Base-by-base conservation (phyloP, 1,139 yeast species). In the Hansenula sp. region DNA sequence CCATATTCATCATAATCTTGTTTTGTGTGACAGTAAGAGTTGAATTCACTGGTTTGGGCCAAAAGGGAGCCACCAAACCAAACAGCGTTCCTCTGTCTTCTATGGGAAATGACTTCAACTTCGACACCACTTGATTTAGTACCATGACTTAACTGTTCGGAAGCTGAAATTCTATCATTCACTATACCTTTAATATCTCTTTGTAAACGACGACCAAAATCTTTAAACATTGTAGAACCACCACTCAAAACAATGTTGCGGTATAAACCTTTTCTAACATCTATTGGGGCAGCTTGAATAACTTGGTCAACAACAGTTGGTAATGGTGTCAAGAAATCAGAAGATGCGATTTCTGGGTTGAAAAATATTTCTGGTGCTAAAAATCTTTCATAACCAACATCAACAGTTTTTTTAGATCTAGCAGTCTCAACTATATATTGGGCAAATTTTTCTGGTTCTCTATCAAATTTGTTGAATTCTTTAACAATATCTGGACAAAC, bases 51-150 rank as follows among this genome's bases (percentile, higher is more conserved):
- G 17, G 99, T 94, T 69, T 91, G 98, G 1, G 99, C 98, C 62
- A 94, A 77, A 57, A 94, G 73, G 18, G 96, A 87, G 52, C 99
- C 99, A 56, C 99, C 99, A 64, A 91, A 94, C 99, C 99, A 94
- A 47, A 94, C 99, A 9, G 99, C 99, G 61, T 93, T 89, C 63
- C 96, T 79, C 72, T 94, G 99, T 69, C 94, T 87, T 73, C 93
- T 90, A 71, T 94, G 99, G 24, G 96, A 82, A 55, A 94, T 91
- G 50, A 94, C 99, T 70, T 88, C 95, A 45, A 94, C 99, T 47
- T 91, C 96, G 41, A 94, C 93, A 61, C 99, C 99, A 30, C 96
- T 87, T 41, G 95, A 84, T 67, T 84, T 88, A 29, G 91, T 86
- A 28, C 89, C 89, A 41, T 72, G 71, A 57, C 93, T 83, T 50